phyloP scores from a whole-genome alignment of 139 green algal genomes.

The Chlorella sp. region DNA sequence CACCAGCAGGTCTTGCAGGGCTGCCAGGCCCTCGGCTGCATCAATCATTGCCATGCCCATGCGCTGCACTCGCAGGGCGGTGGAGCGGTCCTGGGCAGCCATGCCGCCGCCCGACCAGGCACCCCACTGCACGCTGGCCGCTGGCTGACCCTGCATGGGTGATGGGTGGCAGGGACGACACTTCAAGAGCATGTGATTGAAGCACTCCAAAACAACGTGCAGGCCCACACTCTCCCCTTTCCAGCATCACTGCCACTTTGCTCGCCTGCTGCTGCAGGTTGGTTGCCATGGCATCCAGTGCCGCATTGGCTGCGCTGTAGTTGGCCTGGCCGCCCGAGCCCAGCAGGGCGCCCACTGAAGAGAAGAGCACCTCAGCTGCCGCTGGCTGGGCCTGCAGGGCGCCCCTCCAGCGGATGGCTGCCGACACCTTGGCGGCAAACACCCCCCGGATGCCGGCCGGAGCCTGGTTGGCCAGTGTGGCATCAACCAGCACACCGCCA shows the following conservation, averaged over 20 bases:
- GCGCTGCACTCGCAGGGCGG: constrained; percentile 65
- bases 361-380: constrained; percentile 58
- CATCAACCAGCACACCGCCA: constrained; percentile 81
- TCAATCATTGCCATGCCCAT: constrained; percentile 74
- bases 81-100: constrained; percentile 58
- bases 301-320: constrained; percentile 66
- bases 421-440: constrained; percentile 45
- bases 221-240: no score
- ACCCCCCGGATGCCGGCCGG: constrained; percentile 43
- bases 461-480: constrained; percentile 68
- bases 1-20: constrained; percentile 43
- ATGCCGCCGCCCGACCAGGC: constrained; percentile 65
- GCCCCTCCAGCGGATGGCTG: not conserved
- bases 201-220: no score
- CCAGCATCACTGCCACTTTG: no score
- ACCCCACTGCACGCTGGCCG: constrained; percentile 60
- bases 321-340: constrained; percentile 63
- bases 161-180: not conserved
- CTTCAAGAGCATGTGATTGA: no score
- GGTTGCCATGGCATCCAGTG: constrained; percentile 50
- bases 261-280: not conserved
- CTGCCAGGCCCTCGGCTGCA: constrained; percentile 62
- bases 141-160: not conserved
- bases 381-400: constrained; percentile 33
- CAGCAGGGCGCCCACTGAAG: constrained; percentile 61